Base-by-base conservation (phyloP, 768 basidiomycete genomes). In the Collybia sordida region DNA sequence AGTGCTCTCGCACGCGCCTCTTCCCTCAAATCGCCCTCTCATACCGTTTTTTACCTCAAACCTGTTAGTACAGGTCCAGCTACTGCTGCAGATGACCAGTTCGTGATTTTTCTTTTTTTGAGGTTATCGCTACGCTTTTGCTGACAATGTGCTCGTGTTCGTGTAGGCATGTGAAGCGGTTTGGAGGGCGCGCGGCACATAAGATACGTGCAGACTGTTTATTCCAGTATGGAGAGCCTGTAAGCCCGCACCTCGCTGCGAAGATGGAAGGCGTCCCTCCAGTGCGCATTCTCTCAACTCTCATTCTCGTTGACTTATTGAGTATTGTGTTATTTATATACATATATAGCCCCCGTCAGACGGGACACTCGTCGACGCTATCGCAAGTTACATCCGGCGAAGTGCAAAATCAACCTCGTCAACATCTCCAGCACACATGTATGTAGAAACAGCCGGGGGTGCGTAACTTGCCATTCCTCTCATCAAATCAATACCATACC, bases 381-480 rank as follows among this genome's bases (percentile, higher is more conserved):
- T 96, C 22, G 76, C 85, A 2, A 68, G 70, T 31, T 79, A 88
- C 56, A 80, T 91, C n/a, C 73, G 75, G 27, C 53, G 66, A 21
- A 81, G 81, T 59, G 84, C 85, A 1, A 55, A 62, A 17, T 7
- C 12, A 3, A 54, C 52, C 1, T 43, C 41, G 1, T 21, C 59
- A 18, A 56, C 49, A 2, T 58, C 59, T 8, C 59, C 57, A 11
- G 73, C 77, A 2, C 81, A 87, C 59, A 79, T 94, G 75, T 98
- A 88, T 59, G 71, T 98, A 40, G 96, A 98, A 68, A 95, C 96
- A 7, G 96, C 95, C 12, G 96, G 96, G 81, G 96, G 95, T 93
- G 67, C 75, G 82, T 40, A 24, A 35, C n/a, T n/a, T 27, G 12
- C 1, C 23, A 12, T 34, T 9, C 19, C n/a, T 1, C 11, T 24